Conservation (phyloP, 164 flowering plant species). For the Annona cherimola region DNA sequence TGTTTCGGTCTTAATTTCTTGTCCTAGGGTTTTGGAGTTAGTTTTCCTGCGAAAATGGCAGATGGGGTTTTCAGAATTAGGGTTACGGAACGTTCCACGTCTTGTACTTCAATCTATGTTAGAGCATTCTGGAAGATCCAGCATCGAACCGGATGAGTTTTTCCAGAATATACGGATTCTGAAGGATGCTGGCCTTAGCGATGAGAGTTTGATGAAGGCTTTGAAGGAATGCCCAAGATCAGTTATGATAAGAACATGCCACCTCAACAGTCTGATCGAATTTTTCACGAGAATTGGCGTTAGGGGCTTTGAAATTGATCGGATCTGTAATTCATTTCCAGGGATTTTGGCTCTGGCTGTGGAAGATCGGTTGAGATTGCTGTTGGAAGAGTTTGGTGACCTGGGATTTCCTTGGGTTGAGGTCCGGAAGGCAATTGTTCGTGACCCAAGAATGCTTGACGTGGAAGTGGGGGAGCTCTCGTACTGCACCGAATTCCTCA, state of each 20-base stretch:
- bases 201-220: slow-evolving; percentile 38
- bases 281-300: slow-evolving; percentile 44
- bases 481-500: slow-evolving; percentile 48
- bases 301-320: slow-evolving; percentile 30
- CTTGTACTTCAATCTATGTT: slow-evolving; percentile 37
- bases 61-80: slow-evolving; percentile 26
- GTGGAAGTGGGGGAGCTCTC: slow-evolving; percentile 79
- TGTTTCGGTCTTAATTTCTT: slow-evolving; percentile 36
- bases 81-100: slow-evolving; percentile 21
- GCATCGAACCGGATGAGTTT: slow-evolving; percentile 40
- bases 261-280: slow-evolving; percentile 31
- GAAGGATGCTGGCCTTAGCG: slow-evolving; percentile 52
- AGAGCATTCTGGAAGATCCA: slow-evolving; percentile 40
- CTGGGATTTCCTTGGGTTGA: slow-evolving; percentile 44
- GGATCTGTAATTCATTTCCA: slow-evolving; percentile 36
- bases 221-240: slow-evolving; percentile 53
- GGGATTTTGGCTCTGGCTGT: slow-evolving; percentile 42
- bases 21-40: slow-evolving; percentile 53
- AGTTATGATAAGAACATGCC: slow-evolving; percentile 28
- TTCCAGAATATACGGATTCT: slow-evolving; percentile 27
- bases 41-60: slow-evolving; percentile 60
- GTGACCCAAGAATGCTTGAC: slow-evolving; percentile 53
- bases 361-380: slow-evolving; percentile 50
- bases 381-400: slow-evolving; percentile 49
- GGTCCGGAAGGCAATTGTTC: slow-evolving; percentile 37